Evolutionary conservation across 1,139 yeast species (phyloP).

Genomic region (Blastobotrys arbuscula): DNA sequence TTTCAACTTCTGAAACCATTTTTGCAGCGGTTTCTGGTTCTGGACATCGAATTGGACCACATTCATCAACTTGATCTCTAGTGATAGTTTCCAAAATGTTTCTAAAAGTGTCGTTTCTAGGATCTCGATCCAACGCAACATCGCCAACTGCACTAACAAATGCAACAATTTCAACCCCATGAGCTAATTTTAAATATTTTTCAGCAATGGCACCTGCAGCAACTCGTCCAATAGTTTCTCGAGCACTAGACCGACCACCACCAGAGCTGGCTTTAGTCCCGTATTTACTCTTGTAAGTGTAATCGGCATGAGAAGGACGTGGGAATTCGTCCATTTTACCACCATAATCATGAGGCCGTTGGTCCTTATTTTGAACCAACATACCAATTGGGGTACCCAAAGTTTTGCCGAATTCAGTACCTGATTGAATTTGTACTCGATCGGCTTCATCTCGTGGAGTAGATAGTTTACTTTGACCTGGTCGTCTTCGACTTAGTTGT

Average conservation of each 20-base stretch:
- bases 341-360: constrained; percentile 90
- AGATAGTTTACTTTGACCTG: constrained; percentile 87
- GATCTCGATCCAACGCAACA: constrained; percentile 67
- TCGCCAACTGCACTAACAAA: constrained; percentile 89
- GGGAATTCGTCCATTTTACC: constrained; percentile 90
- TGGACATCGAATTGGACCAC: constrained; percentile 94
- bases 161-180: constrained; percentile 90
- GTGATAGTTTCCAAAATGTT: constrained; percentile 67
- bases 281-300: constrained; percentile 83
- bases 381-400: constrained; percentile 94
- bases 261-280: constrained; percentile 92
- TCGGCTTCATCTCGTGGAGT: constrained; percentile 97
- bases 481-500: constrained; percentile 92
- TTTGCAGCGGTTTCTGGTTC: constrained; percentile 62
- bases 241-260: constrained; percentile 95
- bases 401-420: constrained; percentile 86
- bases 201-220: constrained; percentile 99
- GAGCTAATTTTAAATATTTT: constrained; percentile 69
- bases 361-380: constrained; percentile 91
- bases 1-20: constrained; percentile 84
- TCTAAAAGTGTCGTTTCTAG: constrained; percentile 59
- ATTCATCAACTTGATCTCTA: constrained; percentile 78
- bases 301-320: constrained; percentile 97
- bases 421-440: constrained; percentile 85
- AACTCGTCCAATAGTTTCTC: constrained; percentile 97